Evolutionary conservation across 495 filamentous ascomycete species (phyloP), one percentile per base, ranked within the genome.

Genomic region (Parathielavia hyrcaniae): DNA sequence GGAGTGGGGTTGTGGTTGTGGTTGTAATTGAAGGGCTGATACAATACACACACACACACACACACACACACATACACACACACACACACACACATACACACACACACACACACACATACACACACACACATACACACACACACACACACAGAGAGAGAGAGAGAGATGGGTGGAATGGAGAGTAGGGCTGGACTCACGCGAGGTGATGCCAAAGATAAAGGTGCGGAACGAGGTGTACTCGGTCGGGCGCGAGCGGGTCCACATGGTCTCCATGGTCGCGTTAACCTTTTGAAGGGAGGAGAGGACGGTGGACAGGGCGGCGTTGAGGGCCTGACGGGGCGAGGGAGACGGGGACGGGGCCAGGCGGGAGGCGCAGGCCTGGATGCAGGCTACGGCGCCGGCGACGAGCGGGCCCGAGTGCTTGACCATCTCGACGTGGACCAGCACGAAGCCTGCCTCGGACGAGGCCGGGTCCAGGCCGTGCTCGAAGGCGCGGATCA

Each of bases 181-280:
- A 30, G 26, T 30, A 30, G 26, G 26, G 6, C 26, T 30, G 26
- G 26, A 30, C 26, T 30, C 6, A 30, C 26, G 91, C 8, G 79
- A 84, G 2, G 85, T 89, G 63, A 96, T 95, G 50, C 91, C 91
- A 63, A 95, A 95, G 71, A 96, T 96, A 73, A 96, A 96, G 35
- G 90, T 91, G 12, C 91, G 84, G 79, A 93, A 96, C 50, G 78
- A 84, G 35, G 83, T 85, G 71, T 96, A 96, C 48, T 87, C 80
- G 5, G 74, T 68, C 13, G 91, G 90, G 65, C 86, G 88, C 51
- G 86, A 89, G 65, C 88, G 86, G 38, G 75, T 76, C 91, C 91
- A 96, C 90, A 96, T 96, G 23, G 79, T 83, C 63, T 93, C 88
- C 88, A 96, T 91, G 41, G 82, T 81, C 9, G 63, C 71, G 68